A percentile compares a stretch with the other conserved stretches of the same genome.
These are phyloP conservation scores for Puccinia hordei DNA, from an alignment of 1,284 basidiomycete genomes.

Conservation along the genomic window DNA sequence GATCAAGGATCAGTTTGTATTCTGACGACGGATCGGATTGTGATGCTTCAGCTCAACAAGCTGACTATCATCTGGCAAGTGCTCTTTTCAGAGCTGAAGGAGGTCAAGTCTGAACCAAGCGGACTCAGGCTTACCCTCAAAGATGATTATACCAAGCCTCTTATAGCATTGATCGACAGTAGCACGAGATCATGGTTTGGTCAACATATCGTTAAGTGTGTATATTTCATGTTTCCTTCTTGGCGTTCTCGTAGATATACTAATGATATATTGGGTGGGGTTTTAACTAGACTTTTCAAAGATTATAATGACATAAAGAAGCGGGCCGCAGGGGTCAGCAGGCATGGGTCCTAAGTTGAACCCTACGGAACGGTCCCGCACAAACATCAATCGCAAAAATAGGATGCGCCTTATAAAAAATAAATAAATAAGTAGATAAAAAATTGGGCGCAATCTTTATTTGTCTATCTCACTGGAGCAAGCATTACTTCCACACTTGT, in stretches of 20 bases:
- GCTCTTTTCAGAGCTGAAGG: constrained; percentile 80
- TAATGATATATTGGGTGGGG: background rate
- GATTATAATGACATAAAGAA: constrained; percentile 38
- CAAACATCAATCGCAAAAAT: background rate
- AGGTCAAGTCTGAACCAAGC: constrained; percentile 81
- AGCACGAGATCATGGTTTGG: constrained; percentile 66
- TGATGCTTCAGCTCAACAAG: constrained; percentile 83
- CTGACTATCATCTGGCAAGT: constrained; percentile 90
- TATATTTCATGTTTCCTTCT: constrained; percentile 2
- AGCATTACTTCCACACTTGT: background rate
- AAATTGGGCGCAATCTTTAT: background rate
- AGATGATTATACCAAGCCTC: constrained; percentile 64
- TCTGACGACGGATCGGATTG: constrained; percentile 74
- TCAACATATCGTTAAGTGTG: constrained; percentile 62
- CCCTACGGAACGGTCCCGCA: too few relatives aligned
- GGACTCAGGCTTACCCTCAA: constrained; percentile 78
- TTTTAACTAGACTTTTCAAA: constrained; percentile 29
- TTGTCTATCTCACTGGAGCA: background rate
- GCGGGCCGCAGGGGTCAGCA: constrained; percentile 36
- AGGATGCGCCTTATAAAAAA: background rate
- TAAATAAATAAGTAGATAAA: background rate
- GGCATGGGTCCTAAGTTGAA: constrained; percentile 13
- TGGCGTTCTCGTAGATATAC: background rate
- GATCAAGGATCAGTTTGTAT: constrained; percentile 77
- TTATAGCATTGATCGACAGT: constrained; percentile 64